Evolutionary conservation across 352 stramenopile species (phyloP), one percentile per base, ranked within the genome.

Genomic region (Globisporangium abappressorium): DNA sequence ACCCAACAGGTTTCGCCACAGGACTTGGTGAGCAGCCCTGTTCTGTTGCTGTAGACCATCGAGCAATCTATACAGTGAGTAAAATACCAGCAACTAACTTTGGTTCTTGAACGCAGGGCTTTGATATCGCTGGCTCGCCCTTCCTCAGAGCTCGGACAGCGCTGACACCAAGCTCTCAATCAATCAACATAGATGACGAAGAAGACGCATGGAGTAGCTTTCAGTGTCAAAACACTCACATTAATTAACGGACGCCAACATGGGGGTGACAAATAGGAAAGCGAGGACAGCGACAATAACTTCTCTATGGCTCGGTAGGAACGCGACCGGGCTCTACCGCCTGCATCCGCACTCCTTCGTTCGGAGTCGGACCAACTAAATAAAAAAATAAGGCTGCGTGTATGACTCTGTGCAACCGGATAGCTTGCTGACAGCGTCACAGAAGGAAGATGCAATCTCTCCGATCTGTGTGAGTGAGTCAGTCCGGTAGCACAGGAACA

Each of bases 271-370:
- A 65, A 56, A 66, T 51, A 62, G 43, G 26, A 38, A 62, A 41
- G 20, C 38, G 57, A 33, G 24, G 51, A 66, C 47, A 24, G 57
- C 60, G 26, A 57, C 36, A 54, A 63, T 22, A 53, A 66, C 65
- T 57, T 66, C 65, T 70, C 65, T 70, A 70, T 66, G 59, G 65
- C 49, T 51, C 47, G 46, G 24, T 33, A 47, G 43, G 38, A 46
- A 43, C 9, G 14, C 26, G 14, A 18, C 14, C 38, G 24, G 18
- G 47, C 54, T 57, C 43, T 51, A 51, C 18, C 43, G 47, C 34
- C 53, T 61, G 18, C n/a, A 46, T 70, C 58, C 66, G 49, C 61
- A 61, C 60, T 68, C 67, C 62, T 72, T 68, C 67, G 54, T 65
- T 64, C 67, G 61, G 67, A 70, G 54, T 24, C n/a, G 58, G 58